A percentile compares a stretch with the other conserved stretches of the same genome.
These are phyloP conservation scores for Phaffia rhodozyma DNA, from an alignment of 1,284 basidiomycete genomes.

Conservation along the genomic window DNA sequence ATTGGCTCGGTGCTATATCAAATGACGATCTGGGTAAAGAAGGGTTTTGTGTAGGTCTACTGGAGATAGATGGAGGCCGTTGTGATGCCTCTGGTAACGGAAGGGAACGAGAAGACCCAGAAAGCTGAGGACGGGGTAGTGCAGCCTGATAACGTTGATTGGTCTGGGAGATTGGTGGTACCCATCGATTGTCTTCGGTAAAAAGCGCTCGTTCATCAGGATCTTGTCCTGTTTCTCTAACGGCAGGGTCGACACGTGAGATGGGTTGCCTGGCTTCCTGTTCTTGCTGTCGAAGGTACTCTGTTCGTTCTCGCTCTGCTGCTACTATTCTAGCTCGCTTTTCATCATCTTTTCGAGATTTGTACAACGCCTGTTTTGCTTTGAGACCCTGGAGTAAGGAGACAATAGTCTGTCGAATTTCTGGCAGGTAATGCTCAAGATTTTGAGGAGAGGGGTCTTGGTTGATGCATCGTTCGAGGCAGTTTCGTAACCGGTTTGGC, in stretches of 20 bases:
- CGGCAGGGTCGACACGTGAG: not conserved
- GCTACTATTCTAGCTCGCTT: slow-evolving; percentile 4
- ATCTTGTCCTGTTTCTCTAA: not conserved
- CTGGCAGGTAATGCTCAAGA: slow-evolving; percentile 79
- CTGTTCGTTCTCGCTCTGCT: not conserved
- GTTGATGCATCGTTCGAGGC: slow-evolving; percentile 79
- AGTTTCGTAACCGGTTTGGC: slow-evolving; percentile 73
- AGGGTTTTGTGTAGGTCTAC: not conserved
- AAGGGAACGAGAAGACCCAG: not conserved
- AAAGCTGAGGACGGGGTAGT: not conserved
- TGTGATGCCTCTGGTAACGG: not conserved
- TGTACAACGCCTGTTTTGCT: slow-evolving; percentile 72
- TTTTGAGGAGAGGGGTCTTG: slow-evolving; percentile 79
- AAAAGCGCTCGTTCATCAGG: not conserved
- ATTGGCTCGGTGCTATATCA: not conserved
- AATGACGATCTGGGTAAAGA: too few relatives aligned
- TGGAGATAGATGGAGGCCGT: not conserved
- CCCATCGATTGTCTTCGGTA: slow-evolving; percentile 7
- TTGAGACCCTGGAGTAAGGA: slow-evolving; percentile 82
- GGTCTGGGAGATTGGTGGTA: slow-evolving; percentile 4
- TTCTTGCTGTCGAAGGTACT: not conserved
- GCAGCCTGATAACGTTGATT: not conserved
- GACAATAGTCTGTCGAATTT: slow-evolving; percentile 86
- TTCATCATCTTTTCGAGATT: slow-evolving; percentile 25
- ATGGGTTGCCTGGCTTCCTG: not conserved